Base-by-base conservation (phyloP, 768 basidiomycete genomes). In the Mycena maculata region DNA sequence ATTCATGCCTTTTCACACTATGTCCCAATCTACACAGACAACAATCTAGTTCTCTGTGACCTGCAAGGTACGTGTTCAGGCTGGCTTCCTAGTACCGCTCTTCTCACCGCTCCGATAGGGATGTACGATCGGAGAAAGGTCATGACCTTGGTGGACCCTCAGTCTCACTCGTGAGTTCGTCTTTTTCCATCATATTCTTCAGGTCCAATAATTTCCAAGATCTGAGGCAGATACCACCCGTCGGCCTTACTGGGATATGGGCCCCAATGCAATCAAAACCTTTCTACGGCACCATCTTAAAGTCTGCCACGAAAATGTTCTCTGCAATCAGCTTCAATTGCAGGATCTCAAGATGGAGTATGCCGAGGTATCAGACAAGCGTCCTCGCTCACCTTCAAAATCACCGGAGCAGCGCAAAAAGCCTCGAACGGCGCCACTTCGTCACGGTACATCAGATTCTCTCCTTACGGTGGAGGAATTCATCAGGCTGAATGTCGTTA, bases 1-100 rank as follows among this genome's bases (percentile, higher is more conserved):
- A 62, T 75, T 20, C 74, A 75, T 61, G 68, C 73, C 1, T 74
- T 75, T 36, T 68, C 74, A 1, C 74, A 74, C 45, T 68, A 50
- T 18, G 31, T 28, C 5, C 20, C 50, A 1, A 1, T 36, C 0
- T 62, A 58, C 38, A 62, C 66, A 2, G n/a, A 12, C 0, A 20
- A 58, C 1, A 10, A 22, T 2, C 31, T 58, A 0, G 55, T 59
- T 1, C 50, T 68, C 22, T 68, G 66, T 20, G 66, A 68, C 23
- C 33, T 68, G 5, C 66, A 68, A 68, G 65, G 66, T 59, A 52
- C 27, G 13, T 18, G 16, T 15, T 50, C 49, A 27, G n/a, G n/a
- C 9, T 50, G 15, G 33, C 4, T 8, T n/a, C 20, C 59, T 57
- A 54, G 28, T 36, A 5, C n/a, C n/a, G n/a, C n/a, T n/a, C n/a